These are phyloP conservation scores for Clonostachys rhizophaga DNA, from an alignment of 2,329 filamentous ascomycete species.

Conservation along the genomic window DNA sequence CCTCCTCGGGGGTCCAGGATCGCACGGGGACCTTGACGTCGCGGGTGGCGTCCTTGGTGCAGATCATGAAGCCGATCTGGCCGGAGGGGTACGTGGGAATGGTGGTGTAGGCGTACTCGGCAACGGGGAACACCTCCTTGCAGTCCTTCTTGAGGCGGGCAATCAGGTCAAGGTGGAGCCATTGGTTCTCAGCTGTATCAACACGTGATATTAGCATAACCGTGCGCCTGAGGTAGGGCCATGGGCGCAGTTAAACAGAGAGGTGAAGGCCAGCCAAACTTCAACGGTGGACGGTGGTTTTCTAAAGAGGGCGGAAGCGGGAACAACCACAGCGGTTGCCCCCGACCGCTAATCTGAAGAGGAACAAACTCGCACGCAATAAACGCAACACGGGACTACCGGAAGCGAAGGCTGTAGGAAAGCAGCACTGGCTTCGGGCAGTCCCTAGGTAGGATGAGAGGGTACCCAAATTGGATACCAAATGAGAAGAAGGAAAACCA, in stretches of 20 bases:
- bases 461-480: conserved; percentile 5
- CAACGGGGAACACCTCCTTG: conserved; percentile 94
- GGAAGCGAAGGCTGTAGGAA: conserved; percentile 23
- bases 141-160: conserved; percentile 93
- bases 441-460: conserved; percentile 19
- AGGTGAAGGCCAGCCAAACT: no score
- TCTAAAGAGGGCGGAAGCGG: no score
- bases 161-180: conserved; percentile 95
- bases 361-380: neutral
- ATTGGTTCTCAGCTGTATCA: conserved; percentile 91
- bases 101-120: conserved; percentile 98
- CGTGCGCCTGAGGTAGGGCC: no score
- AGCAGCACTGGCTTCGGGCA: conserved; percentile 32
- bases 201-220: neutral
- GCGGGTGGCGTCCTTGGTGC: conserved; percentile 85
- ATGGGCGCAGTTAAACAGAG: no score
- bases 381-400: conserved; percentile 28
- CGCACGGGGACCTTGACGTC: conserved; percentile 84
- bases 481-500: neutral
- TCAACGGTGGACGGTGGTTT: no score
- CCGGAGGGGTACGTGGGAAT: conserved; percentile 98
- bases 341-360: no score
- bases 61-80: conserved; percentile 99
- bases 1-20: conserved; percentile 78
- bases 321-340: no score